Evolutionary conservation across 441 rosid genomes (phyloP), one percentile per base, ranked within the genome.

Genomic region (Cnidoscolus chayamansa): DNA sequence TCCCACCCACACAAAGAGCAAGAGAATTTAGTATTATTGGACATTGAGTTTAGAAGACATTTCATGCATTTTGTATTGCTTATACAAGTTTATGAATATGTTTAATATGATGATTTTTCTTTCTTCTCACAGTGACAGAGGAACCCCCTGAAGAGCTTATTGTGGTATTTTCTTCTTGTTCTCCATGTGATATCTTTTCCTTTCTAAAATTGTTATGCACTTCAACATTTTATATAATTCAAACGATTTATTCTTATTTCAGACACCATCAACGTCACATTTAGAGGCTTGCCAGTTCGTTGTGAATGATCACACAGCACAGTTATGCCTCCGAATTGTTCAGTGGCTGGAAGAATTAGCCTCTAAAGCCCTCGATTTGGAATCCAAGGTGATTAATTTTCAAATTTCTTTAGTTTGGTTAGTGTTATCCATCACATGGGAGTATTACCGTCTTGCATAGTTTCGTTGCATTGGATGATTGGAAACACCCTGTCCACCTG

Each of bases 281-380:
- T 80, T 93, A 78, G 99, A 89, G 82, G 93, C 99, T 77, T 87
- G 97, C 77, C 97, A 88, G 80, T 91, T 91, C 83, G 97, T 87
- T 80, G 85, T 81, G 73, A 88, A 88, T 68, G 90, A 90, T 82
- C 99, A 88, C 76, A 90, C 93, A 70, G 92, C 98, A 73, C 98
- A 95, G 72, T 78, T 93, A 71, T 93, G 99, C 84, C 95, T 91
- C 72, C 95, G 99, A 53, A 87, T 95, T 70, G 90, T 93, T 86
- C 90, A 88, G 63, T 95, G 99, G 99, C 89, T 95, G 54, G 98
- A 95, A 84, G 98, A 87, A 63, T 81, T 95, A 80, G 99, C 98
- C 71, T 93, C 99, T 66, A 91, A 95, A 81, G 89, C 90, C 74
- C 99, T 95, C 73, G 97, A 93, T 76, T 83, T 91, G 79, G 98